These are phyloP conservation scores for Aaosphaeria arxii DNA, from an alignment of 2,329 filamentous ascomycete species.

Conservation along the genomic window DNA sequence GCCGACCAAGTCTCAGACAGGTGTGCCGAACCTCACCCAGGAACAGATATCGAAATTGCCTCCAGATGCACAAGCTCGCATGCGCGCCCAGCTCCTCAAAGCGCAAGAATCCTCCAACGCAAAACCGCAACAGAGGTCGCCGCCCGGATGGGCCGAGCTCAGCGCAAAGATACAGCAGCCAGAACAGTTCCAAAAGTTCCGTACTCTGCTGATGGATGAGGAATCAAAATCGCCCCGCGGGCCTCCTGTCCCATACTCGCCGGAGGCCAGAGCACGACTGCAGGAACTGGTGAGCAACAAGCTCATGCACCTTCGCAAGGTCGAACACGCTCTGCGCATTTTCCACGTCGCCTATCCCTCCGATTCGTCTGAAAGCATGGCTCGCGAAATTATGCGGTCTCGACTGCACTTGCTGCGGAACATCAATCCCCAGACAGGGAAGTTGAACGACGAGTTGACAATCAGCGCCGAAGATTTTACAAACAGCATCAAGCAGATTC, in stretches of 20 bases:
- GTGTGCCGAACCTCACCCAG: conserved; percentile 22
- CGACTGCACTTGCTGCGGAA: conserved; percentile 25
- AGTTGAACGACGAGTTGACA: conserved; percentile 26
- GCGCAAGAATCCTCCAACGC: conserved; percentile 27
- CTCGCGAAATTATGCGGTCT: conserved; percentile 23
- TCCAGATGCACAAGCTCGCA: conserved; percentile 29
- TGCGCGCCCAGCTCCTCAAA: conserved; percentile 30
- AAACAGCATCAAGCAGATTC: conserved; percentile 18
- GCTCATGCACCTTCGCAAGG: conserved; percentile 21
- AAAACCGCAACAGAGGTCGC: conserved; percentile 17
- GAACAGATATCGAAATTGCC: conserved; percentile 33
- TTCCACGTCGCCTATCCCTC: conserved; percentile 27
- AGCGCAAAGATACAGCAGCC: conserved; percentile 24
- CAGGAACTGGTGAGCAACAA: conserved; percentile 25
- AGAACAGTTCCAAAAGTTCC: conserved; percentile 21
- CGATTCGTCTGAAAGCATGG: conserved; percentile 19
- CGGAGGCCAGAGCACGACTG: conserved; percentile 20
- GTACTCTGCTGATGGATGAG: conserved; percentile 24
- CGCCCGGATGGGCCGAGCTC: conserved; percentile 21
- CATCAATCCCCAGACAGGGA: conserved; percentile 24
- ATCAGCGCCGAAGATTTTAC: conserved; percentile 27
- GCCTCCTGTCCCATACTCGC: conserved; percentile 17
- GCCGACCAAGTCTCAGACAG: conserved; percentile 28
- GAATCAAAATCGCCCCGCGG: conserved; percentile 21
- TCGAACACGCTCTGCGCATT: conserved; percentile 28